Base-by-base conservation (phyloP, 495 filamentous ascomycete species). In the Parathielavia appendiculata region DNA sequence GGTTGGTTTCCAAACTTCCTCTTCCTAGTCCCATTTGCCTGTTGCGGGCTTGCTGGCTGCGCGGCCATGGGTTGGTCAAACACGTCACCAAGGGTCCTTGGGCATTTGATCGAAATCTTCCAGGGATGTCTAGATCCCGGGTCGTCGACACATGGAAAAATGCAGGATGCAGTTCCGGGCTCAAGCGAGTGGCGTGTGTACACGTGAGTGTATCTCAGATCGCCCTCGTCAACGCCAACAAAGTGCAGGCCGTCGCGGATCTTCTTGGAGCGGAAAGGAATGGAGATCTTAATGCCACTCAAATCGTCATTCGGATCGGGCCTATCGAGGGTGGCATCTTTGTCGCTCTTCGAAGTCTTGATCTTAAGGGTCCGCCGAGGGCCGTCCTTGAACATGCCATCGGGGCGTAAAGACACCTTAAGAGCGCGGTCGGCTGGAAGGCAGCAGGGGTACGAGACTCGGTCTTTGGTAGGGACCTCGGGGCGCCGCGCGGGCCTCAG, bases 121-220 rank as follows among this genome's bases (percentile, higher is more conserved):
- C 92, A 99, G 1, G 83, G 83, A 68, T 86, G 92, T 54, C 90
- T 81, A 34, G 88, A 83, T 26, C 81, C 79, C 5, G 85, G 79
- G 66, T 95, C 88, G 67, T 97, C 95, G 23, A 97, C 77, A 62
- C 92, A 97, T 11, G 93, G 93, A 63, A 97, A 97, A 12, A 97
- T 81, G 64, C 86, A 87, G 54, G 83, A 92, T 6, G 90, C 87
- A 39, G 81, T 82, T n/a, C 91, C 90, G 6, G 90, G 83, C 50
- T 85, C 84, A 16, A 85, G 69, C 2, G 83, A 86, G 61, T 91
- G 92, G 23, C 86, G 89, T 0, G 95, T 92, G 68, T 92, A 99
- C 1, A 87, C 86, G 69, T 97, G 91, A 0, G 93, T 92, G 66
- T 92, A 97, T 59, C 91, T 80, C 48, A 73, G 67, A 65, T 97